Evolutionary conservation across 495 filamentous ascomycete species (phyloP), one percentile per base, ranked within the genome.

Genomic region (Tuber melanosporum): DNA sequence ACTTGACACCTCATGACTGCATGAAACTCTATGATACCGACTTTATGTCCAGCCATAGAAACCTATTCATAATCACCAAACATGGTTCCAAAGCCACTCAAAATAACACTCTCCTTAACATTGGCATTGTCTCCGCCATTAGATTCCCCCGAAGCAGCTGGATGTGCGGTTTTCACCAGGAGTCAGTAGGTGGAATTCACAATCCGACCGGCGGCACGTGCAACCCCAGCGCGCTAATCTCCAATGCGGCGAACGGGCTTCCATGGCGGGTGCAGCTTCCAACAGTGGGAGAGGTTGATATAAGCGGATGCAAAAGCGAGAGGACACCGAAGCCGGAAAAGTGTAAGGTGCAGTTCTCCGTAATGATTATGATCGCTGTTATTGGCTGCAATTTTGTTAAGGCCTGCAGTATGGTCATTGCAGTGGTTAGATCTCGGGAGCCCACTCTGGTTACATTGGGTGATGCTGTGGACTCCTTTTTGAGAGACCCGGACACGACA

Each of bases 271-370:
- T 20, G n/a, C 32, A 7, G 46, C 43, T n/a, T 5, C 2, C 8
- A 36, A 73, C 20, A 0, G 47, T 1, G 0, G 49, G 9, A 3
- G 49, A n/a, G 49, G 49, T 52, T n/a, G 49, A 52, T 1, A 52
- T 52, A 10, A n/a, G 22, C 9, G 22, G 49, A n/a, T 77, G 76
- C 44, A 17, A 42, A 4, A 71, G 70, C 6, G 76, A 77, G 62
- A 32, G 1, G 20, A 71, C 70, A 44, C 20, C 39, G 3, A 5
- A 41, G 39, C 4, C n/a, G 0, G 76, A 70, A 36, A 70, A n/a
- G 39, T 77, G 76, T 39, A 84, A 75, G 46, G 72, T 87, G 19
- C 80, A 84, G 43, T 84, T 85, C 47, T 78, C 75, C 43, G 72
- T 85, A 43, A 78, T 79, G 4, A 75, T 87, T 20, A 81, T 84